Conservation (phyloP, 2,329 filamentous ascomycete species). For the Verticillium nubilum region DNA sequence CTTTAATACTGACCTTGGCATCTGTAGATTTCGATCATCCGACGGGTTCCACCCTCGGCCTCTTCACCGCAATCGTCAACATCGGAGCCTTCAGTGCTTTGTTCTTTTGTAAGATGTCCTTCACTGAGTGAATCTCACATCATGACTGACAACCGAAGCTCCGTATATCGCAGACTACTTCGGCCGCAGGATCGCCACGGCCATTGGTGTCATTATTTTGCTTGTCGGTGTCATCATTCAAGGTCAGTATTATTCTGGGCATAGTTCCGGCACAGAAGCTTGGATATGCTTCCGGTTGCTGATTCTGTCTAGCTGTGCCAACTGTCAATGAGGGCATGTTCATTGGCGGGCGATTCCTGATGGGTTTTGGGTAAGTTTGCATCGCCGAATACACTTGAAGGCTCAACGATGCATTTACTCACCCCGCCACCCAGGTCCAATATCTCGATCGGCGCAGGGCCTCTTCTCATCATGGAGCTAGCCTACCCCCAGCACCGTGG, state of each 20-base stretch:
- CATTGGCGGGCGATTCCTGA: conserved; percentile 37
- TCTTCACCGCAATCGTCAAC: conserved; percentile 54
- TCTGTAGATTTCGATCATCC: conserved; percentile 41
- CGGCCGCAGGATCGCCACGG: conserved; percentile 48
- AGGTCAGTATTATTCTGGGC: too few species aligned
- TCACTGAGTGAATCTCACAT: not conserved
- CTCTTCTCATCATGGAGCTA: conserved; percentile 47
- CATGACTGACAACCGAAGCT: conserved; percentile 22
- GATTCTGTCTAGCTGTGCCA: conserved; percentile 37
- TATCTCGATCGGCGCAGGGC: conserved; percentile 44
- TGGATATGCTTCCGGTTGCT: too few species aligned
- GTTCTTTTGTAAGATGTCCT: conserved; percentile 30
- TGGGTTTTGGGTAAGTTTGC: too few species aligned
- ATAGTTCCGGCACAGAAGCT: too few species aligned
- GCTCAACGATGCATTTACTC: too few species aligned
- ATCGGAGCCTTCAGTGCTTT: conserved; percentile 53
- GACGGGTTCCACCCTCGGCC: conserved; percentile 37
- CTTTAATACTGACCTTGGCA: conserved; percentile 38
- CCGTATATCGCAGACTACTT: conserved; percentile 48
- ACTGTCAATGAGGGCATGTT: conserved; percentile 42
- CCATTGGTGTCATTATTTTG: conserved; percentile 50
- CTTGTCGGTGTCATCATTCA: conserved; percentile 51
- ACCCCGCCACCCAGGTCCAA: conserved; percentile 25
- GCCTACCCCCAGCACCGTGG: conserved; percentile 45
- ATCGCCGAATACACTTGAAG: too few species aligned